Evolutionary conservation across 1,284 basidiomycete genomes (phyloP), one percentile per base, ranked within the genome.

Genomic region (Ustilago crameri): DNA sequence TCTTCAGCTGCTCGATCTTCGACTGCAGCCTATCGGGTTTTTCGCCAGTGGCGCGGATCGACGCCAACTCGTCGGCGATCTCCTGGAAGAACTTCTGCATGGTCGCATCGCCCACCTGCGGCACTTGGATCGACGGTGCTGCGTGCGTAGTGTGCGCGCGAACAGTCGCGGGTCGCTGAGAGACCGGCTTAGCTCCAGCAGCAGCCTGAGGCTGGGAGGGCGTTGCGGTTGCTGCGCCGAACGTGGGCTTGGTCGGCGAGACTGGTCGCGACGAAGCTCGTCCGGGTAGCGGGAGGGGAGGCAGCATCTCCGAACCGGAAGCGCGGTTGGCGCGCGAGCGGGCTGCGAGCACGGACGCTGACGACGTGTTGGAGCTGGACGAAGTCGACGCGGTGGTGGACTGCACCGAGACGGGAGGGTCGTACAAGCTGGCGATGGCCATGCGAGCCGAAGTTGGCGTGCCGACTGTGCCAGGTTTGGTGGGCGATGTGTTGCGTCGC

Each of bases 1-100:
- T 58, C 76, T 82, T 43, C 82, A 85, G 44, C 80, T 84, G 41
- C 82, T 84, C 34, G 83, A 86, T 43, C 74, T 75, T 43, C 83
- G 84, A 34, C 84, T 83, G 69, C 83, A 84, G 74, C 90, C 88
- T 85, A 26, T 74, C 76, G 10, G 71, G 67, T 51, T 70, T 66
- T 40, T 65, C 70, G 17, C 76, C 76, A 15, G 65, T 74, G 12
- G 75, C 72, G 10, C 79, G 74, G 40, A 93, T 89, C 45, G 88
- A 87, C 61, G 89, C 89, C 45, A 93, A 87, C 75, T 92, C 91
- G 41, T 91, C 89, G 8, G 90, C 90, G 49, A 94, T 89, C 83
- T 93, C 91, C 56, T 90, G 86, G 83, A 93, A 91, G 84, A 93
- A 93, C 40, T 87, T 84, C 63, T 91, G 90, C 81, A 93, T 89